Evolutionary conservation across 352 stramenopile species (phyloP), one percentile per base, ranked within the genome.

Genomic region (Phytopythium vexans): DNA sequence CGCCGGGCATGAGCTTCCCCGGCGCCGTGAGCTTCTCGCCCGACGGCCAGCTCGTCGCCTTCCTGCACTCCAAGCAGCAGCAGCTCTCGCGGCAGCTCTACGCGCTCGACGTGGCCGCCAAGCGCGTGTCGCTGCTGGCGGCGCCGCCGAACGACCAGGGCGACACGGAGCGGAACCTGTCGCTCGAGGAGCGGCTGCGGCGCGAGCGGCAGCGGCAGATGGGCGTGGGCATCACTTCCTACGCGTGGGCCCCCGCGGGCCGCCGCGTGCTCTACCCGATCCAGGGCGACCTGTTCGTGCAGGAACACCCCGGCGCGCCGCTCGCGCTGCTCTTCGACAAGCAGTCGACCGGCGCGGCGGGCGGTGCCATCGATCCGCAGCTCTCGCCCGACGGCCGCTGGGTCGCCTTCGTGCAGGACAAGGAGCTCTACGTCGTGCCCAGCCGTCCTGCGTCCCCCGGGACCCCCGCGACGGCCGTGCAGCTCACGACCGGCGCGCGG

Each of bases 371-470:
- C 49, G 95, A 99, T 68, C 86, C 96, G 49, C 92, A 98, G 58
- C 89, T 89, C 56, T 97, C 86, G 8, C 94, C 94, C 4, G 89
- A 98, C 53, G 94, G 94, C 15, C 68, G 73, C 16, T 89, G 91
- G 64, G 91, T 98, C 41, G 95, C 92, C 9, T 99, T 98, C 72
- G 91, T 98, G 32, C 85, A 92, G 53, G 81, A 96, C 60, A 89
- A 89, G 43, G 95, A 99, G 69, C 66, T 99, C 27, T 98, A 98
- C 67, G 82, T 97, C 8, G 70, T 97, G 21, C 54, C 77, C 12
- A 89, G 77, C 50, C 71, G 73, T 36, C 64, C 82, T 6, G 43
- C 46, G 4, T 39, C 64, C 14, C 43, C 58, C 7, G 65, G 70
- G 37, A 53, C 1, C 54, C 72, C n/a, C 46, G 58, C 6, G 74